Evolutionary conservation across 768 basidiomycete genomes (phyloP), one percentile per base, ranked within the genome.

Genomic region (Mycena vulgaris): DNA sequence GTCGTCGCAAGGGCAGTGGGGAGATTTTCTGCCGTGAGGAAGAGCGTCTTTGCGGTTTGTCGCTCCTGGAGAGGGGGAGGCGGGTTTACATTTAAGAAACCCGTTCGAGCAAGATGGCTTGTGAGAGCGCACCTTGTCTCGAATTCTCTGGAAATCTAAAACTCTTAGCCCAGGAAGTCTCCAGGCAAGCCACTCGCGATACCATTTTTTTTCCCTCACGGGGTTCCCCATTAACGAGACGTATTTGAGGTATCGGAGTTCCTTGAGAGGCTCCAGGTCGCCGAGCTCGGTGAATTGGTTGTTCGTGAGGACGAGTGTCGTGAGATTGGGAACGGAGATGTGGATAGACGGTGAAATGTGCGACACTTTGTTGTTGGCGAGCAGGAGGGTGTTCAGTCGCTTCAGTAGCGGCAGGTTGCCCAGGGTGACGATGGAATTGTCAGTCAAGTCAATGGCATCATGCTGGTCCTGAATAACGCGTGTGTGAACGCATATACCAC

Each of bases 151-250:
- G 83, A 95, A 97, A 89, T 97, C 95, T 79, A 97, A 87, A 83
- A 95, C 93, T 88, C 96, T 91, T 78, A 97, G 88, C 78, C 89
- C 88, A 81, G 92, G 90, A 86, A 95, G 86, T 84, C 92, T 90
- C 90, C 90, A 95, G 75, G 94, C 90, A 86, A 96, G 89, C 95
- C 95, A 97, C 85, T 95, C 94, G 85, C 95, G 93, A 86, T 97
- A 97, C 90, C 93, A 95, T 89, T 95, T 95, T 87, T 93, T 94
- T 85, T 96, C 93, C 79, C 87, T 84, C 35, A 96, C 94, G 63
- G 96, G 95, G 75, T 94, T 94, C 27, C 94, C 95, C 72, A 94
- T 75, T 73, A 97, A 82, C 40, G 90, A 90, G 58, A 97, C 80
- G 78, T 91, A 95, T 78, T 91, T 89, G 74, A 97, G 89, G 40